Base-by-base conservation (phyloP, 169 alveolate species). In the Miamiensis avidus region DNA sequence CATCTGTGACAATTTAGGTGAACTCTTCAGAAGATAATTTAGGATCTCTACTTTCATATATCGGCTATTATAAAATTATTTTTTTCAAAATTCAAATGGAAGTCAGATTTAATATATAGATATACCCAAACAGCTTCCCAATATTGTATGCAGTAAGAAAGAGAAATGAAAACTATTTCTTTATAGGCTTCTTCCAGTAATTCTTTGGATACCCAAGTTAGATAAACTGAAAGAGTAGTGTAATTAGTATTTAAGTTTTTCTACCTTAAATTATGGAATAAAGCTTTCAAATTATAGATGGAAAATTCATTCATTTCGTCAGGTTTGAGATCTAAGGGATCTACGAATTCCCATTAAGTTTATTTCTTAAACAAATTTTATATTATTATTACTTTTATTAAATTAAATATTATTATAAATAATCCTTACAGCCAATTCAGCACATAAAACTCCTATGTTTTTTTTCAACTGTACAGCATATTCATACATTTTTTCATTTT, bases 191-290 rank as follows among this genome's bases (percentile, higher is more conserved):
- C 25, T 20, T 79, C 84, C 0, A 74, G 29, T 34, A 79, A 49
- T 64, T 79, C 84, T 64, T 79, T 79, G 28, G 75, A 69, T 1
- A 79, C 65, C 84, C 84, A 79, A 16, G 76, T 33, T 79, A 79
- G 31, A 79, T 34, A 79, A 26, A 79, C 65, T 6, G 64, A 33
- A 28, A 65, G 29, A 29, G 65, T 79, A 0, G 74, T 34, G 25
- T 34, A 79, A 28, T 72, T 49, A 29, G 31, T 64, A 15, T 49
- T 15, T 20, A 34, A 0, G 16, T 79, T 49, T 29, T 34, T 28
- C 6, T 79, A 75, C 64, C 84, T 79, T 74, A 79, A 34, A 65
- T 0, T 34, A 29, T 65, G 29, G 64, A 34, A 79, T 28, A 79
- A 72, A 1, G 75, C 84, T 64, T 79, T 79, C 1, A 79, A n/a